These are phyloP conservation scores for Phytophthora sp. DNA, from an alignment of 352 stramenopile genomes.

Conservation along the genomic window DNA sequence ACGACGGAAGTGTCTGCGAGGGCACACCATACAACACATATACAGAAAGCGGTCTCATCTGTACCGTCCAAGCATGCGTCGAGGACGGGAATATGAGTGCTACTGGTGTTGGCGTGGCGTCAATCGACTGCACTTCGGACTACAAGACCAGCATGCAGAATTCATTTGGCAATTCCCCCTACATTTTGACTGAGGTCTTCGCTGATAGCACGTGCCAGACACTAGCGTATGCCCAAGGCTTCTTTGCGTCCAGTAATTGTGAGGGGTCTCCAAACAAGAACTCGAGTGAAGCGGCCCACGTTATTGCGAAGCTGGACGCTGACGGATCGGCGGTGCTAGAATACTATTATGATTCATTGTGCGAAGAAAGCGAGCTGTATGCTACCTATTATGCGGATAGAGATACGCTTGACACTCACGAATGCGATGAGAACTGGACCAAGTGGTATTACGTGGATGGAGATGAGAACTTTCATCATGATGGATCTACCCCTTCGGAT, in stretches of 20 bases:
- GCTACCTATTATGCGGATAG: slow-evolving; percentile 20
- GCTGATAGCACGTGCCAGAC: slow-evolving; percentile 14
- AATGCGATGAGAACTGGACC: slow-evolving; percentile 17
- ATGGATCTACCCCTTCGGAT: not conserved
- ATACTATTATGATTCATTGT: slow-evolving; percentile 28
- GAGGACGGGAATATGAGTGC: slow-evolving; percentile 21
- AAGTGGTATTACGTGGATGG: slow-evolving; percentile 37
- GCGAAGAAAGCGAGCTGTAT: not conserved
- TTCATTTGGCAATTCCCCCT: slow-evolving; percentile 24
- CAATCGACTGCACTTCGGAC: slow-evolving; percentile 34
- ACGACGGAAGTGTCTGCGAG: slow-evolving; percentile 18
- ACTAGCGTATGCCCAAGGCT: slow-evolving; percentile 21
- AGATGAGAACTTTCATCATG: slow-evolving; percentile 1
- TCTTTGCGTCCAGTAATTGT: slow-evolving; percentile 28
- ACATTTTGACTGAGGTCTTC: slow-evolving; percentile 29
- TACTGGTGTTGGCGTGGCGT: slow-evolving; percentile 13
- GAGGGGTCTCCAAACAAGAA: slow-evolving; percentile 31
- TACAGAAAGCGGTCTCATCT: slow-evolving; percentile 9
- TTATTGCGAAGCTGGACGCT: slow-evolving; percentile 21
- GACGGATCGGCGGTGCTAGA: slow-evolving; percentile 31
- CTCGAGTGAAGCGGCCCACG: slow-evolving; percentile 15
- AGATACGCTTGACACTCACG: slow-evolving; percentile 10
- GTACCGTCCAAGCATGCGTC: slow-evolving; percentile 4
- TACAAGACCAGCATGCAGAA: slow-evolving; percentile 26
- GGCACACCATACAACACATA: slow-evolving; percentile 35